Evolutionary conservation across 2,329 filamentous ascomycete genomes (phyloP).

Genomic region (Beauveria sp.): DNA sequence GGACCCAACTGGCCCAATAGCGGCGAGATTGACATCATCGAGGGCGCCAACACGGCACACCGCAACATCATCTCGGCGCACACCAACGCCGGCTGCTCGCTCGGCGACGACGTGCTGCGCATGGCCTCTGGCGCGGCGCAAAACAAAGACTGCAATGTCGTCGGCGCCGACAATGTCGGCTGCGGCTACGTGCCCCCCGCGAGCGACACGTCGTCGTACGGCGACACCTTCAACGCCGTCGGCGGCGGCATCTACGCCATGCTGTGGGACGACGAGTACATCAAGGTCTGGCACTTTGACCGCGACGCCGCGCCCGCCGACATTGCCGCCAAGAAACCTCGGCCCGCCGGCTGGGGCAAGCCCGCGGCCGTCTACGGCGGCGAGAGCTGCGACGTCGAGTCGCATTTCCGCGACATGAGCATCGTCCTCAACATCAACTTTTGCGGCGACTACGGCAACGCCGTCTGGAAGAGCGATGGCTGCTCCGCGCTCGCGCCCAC

Average conservation of each 20-base stretch:
- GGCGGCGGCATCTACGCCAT: constrained; percentile 64
- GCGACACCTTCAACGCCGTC: constrained; percentile 57
- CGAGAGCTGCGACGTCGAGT: constrained; percentile 54
- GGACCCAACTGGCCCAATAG: constrained; percentile 50
- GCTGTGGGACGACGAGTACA: constrained; percentile 59
- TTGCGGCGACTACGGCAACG: constrained; percentile 61
- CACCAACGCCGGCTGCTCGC: constrained; percentile 35
- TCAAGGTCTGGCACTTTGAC: constrained; percentile 72
- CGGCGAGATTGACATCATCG: constrained; percentile 64
- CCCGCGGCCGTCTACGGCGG: constrained; percentile 64
- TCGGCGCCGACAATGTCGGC: constrained; percentile 31
- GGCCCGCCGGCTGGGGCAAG: constrained; percentile 59
- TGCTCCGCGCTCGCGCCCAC: constrained; percentile 18
- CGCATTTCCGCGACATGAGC: constrained; percentile 59
- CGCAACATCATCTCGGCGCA: constrained; percentile 56
- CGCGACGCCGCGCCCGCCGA: constrained; percentile 58
- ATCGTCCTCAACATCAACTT: constrained; percentile 69
- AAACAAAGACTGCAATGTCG: constrained; percentile 26
- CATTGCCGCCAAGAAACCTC: constrained; percentile 49
- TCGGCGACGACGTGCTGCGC: constrained; percentile 8
- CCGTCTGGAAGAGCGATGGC: constrained; percentile 22
- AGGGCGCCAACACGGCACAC: constrained; percentile 57
- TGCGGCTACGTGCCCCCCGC: constrained; percentile 35
- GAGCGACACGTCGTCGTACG: constrained; percentile 42
- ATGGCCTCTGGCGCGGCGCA: constrained; percentile 8